Conservation (phyloP, 441 rosid genomes). For the Euphorbia corollata region DNA sequence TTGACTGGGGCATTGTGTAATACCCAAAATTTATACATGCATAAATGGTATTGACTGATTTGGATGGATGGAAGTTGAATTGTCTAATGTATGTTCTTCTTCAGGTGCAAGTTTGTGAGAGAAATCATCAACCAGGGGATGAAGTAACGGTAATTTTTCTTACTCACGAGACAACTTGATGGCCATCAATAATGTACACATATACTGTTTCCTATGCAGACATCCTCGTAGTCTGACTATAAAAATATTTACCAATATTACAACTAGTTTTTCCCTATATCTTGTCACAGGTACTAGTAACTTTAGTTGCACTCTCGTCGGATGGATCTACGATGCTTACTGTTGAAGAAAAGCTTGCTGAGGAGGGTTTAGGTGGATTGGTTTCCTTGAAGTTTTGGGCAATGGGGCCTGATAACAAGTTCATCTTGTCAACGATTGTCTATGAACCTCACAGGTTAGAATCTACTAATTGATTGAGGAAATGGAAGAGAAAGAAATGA, state of each 20-base stretch:
- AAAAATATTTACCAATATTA: conserved; percentile 3
- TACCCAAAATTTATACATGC: background rate
- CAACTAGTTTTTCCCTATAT: conserved; percentile 15
- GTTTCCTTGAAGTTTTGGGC: conserved; percentile 86
- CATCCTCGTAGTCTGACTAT: background rate
- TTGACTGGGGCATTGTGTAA: background rate
- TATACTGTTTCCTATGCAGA: background rate
- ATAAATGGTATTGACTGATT: background rate
- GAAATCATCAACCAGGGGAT: conserved; percentile 95
- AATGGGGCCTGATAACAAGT: conserved; percentile 44
- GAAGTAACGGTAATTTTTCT: conserved; percentile 57
- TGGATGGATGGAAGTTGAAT: conserved; percentile 20
- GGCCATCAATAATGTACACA: background rate
- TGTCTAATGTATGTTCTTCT: conserved; percentile 17
- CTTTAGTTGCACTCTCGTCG: conserved; percentile 63
- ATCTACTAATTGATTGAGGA: conserved; percentile 1
- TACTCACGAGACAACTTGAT: background rate
- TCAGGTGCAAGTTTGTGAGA: conserved; percentile 90
- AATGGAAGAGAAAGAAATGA: background rate
- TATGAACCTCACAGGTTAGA: conserved; percentile 90
- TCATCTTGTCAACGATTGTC: conserved; percentile 71
- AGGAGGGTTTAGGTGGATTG: conserved; percentile 83
- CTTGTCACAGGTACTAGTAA: conserved; percentile 54
- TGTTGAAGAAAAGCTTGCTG: conserved; percentile 78
- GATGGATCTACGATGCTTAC: conserved; percentile 85